Evolutionary conservation across 306 rosid species (phyloP), one percentile per base, ranked within the genome.

Genomic region (Astragalus membranaceus): DNA sequence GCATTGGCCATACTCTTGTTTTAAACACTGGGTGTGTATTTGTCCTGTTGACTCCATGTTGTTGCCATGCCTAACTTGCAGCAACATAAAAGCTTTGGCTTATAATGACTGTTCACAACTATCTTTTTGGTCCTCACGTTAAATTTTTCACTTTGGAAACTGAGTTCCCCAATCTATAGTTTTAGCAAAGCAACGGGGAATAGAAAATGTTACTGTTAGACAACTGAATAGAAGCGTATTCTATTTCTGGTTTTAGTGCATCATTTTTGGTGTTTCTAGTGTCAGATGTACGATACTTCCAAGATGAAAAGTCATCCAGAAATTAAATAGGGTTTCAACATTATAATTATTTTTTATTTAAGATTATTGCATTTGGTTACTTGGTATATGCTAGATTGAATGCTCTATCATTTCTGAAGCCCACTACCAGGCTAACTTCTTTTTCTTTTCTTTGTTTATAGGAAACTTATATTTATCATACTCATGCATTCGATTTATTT

Each of bases 1-100:
- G 97, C 64, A 78, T 93, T 76, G 98, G 92, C 60, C 90, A 93
- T 37, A 87, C 98, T 10, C 96, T 93, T 68, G 90, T 93, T 79
- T 84, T 93, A 23, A 93, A 87, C 81, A 70, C 94, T 4, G 98
- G 98, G 98, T 91, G 17, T 74, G 96, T 79, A 53, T 67, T 72
- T 71, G 46, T 46, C 26, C 35, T 48, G 7, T 12, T 60, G 54
- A 35, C 69, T 43, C 54, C 32, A 59, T 76, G 17, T 46, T 56
- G 39, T n/a, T 52, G 23, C 32, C 53, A 30, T 59, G 59, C 46
- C 42, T 39, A 10, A 15, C 54, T 79, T 62, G 37, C 49, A 47
- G 64, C 20, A 50, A 26, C 3, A 50, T 75, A 51, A 63, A 50
- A 51, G 52, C 10, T 17, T 53, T 54, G 14, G 67, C 47, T n/a